A percentile compares a stretch with the other conserved stretches of the same genome.
Conservation (phyloP, 257 asterid genomes). For the Petrea volubilis region DNA sequence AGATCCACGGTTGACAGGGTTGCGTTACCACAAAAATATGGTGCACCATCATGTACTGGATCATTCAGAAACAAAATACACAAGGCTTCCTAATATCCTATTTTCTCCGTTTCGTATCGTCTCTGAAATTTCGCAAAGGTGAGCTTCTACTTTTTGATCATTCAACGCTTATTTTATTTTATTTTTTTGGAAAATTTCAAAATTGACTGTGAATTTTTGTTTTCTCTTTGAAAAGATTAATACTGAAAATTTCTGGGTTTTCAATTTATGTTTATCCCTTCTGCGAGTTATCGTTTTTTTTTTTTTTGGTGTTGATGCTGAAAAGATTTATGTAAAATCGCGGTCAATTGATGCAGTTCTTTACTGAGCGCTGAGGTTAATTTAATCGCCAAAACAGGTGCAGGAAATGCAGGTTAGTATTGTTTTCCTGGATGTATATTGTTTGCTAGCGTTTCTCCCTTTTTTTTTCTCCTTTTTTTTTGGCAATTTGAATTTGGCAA, state of each 20-base stretch:
- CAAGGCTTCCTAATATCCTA: constrained; percentile 2
- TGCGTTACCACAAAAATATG: not conserved
- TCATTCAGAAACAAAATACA: not conserved
- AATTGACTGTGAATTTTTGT: not conserved
- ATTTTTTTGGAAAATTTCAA: not conserved
- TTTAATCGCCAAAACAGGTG: constrained; percentile 5
- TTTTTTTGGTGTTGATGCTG: not conserved
- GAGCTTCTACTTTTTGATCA: constrained; percentile 5
- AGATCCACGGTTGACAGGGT: not conserved
- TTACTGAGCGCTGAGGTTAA: constrained; percentile 1
- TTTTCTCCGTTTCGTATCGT: not conserved
- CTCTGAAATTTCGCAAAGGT: constrained; percentile 17
- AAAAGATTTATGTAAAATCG: too few species aligned
- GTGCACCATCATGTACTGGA: constrained; percentile 21
- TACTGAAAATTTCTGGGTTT: not conserved
- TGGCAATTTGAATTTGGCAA: not conserved
- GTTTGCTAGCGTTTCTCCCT: not conserved
- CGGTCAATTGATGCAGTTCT: constrained; percentile 28
- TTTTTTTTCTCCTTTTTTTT: too few species aligned
- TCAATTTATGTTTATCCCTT: not conserved
- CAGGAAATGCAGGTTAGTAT: constrained; percentile 39
- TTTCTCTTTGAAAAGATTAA: too few species aligned
- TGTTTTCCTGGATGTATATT: not conserved
- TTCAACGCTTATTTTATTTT: not conserved
- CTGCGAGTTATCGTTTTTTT: not conserved